phyloP scores from a whole-genome alignment of 352 stramenopile genomes.

The Phytophthora macrochlamydospora region DNA sequence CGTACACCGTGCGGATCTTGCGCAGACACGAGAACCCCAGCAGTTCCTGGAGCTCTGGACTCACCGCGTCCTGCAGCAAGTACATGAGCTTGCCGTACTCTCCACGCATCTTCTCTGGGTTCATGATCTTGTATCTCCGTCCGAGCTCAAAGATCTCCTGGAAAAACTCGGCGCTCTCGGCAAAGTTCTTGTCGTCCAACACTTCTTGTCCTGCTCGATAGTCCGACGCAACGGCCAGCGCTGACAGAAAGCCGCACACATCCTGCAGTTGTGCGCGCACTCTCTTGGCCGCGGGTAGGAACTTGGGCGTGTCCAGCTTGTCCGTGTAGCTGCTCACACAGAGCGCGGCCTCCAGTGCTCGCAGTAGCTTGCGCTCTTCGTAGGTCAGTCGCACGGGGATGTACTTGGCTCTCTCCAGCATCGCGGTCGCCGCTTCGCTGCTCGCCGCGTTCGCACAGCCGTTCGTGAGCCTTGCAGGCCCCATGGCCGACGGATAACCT shows the following conservation, averaged over 20 bases:
- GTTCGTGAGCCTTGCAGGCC: slow-evolving; percentile 24
- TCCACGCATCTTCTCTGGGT: slow-evolving; percentile 97
- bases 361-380: slow-evolving; percentile 94
- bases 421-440: slow-evolving; percentile 31
- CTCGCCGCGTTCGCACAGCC: slow-evolving; percentile 14
- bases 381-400: slow-evolving; percentile 96
- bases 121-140: slow-evolving; percentile 98
- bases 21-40: slow-evolving; percentile 84
- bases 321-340: slow-evolving; percentile 94
- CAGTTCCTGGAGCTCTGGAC: slow-evolving; percentile 80
- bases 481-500: slow-evolving; percentile 57
- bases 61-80: slow-evolving; percentile 91
- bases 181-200: slow-evolving; percentile 91
- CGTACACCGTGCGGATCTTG: slow-evolving; percentile 92
- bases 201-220: slow-evolving; percentile 89
- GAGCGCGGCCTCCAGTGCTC: slow-evolving; percentile 93
- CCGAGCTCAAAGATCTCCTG: slow-evolving; percentile 94
- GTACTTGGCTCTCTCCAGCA: slow-evolving; percentile 94
- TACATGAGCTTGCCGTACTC: slow-evolving; percentile 98
- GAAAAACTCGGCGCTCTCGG: slow-evolving; percentile 88
- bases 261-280: slow-evolving; percentile 91
- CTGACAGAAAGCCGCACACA: slow-evolving; percentile 91
- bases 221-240: slow-evolving; percentile 91
- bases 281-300: slow-evolving; percentile 69
- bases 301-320: slow-evolving; percentile 88